Percentiles rank a stretch among this genome's conserved stretches.
Evolutionary conservation across 345 rosid species (phyloP).

Genomic region (Anastatica hierochuntica): DNA sequence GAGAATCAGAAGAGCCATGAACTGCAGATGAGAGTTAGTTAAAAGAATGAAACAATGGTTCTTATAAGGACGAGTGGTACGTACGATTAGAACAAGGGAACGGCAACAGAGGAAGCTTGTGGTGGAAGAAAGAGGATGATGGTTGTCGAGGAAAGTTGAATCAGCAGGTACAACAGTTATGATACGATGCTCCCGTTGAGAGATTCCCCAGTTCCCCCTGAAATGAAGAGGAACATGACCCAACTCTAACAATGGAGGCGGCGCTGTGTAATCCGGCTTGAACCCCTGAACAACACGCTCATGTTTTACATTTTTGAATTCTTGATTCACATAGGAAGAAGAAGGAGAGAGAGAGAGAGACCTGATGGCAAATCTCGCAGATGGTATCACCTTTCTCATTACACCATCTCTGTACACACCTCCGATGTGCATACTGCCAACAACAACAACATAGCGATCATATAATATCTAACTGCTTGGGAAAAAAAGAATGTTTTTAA

Average conservation of each 20-base stretch:
- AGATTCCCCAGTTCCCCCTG: constrained; percentile 83
- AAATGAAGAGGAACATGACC: constrained; percentile 68
- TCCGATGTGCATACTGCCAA: constrained; percentile 71
- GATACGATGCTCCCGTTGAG: constrained; percentile 46
- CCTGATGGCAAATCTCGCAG: constrained; percentile 95
- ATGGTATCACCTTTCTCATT: constrained; percentile 78
- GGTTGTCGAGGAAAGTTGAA: constrained; percentile 34
- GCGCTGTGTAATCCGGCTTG: constrained; percentile 81
- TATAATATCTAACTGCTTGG: too few species aligned
- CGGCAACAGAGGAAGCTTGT: constrained; percentile 55
- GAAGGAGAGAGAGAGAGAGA: too few species aligned
- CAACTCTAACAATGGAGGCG: constrained; percentile 62
- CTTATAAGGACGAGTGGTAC: too few species aligned
- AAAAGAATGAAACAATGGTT: neutral
- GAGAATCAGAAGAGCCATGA: constrained; percentile 66
- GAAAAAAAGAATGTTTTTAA: too few species aligned
- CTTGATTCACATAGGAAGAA: too few species aligned
- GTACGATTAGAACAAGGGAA: constrained; percentile 52
- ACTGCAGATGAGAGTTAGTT: constrained; percentile 39
- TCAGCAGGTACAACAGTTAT: constrained; percentile 72
- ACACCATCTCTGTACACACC: constrained; percentile 90
- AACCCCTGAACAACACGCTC: too few species aligned
- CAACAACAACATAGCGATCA: neutral
- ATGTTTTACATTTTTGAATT: too few species aligned
- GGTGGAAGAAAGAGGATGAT: constrained; percentile 39